Conservation (phyloP, 1,139 yeast species). For the Nakaseomyces nivariensis region DNA sequence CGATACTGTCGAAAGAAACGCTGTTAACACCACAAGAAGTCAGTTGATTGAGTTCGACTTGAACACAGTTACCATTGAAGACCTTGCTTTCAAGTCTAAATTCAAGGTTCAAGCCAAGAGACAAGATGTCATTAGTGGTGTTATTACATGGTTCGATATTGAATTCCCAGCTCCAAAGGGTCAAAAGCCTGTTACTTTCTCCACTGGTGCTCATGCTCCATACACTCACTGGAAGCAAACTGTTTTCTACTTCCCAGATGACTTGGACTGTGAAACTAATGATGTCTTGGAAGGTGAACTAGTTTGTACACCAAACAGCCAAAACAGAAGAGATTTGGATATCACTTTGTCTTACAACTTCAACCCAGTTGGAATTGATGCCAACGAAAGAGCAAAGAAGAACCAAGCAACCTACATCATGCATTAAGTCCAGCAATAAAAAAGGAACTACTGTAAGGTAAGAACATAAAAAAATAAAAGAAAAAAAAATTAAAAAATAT, state of each 20-base stretch:
- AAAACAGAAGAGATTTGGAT: constrained; percentile 79
- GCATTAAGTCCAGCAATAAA: constrained; percentile 18
- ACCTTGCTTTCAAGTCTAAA: constrained; percentile 60
- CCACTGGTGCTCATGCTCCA: constrained; percentile 73
- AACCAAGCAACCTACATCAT: constrained; percentile 24
- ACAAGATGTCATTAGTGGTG: constrained; percentile 77
- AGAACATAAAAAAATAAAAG: neutral
- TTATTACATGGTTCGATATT: constrained; percentile 91
- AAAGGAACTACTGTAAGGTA: neutral
- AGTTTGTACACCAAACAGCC: constrained; percentile 64
- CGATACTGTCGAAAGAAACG: constrained; percentile 74
- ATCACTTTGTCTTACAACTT: constrained; percentile 49
- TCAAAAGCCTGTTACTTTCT: constrained; percentile 47
- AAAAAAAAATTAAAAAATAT: neutral
- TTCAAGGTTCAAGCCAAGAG: constrained; percentile 67
- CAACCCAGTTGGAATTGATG: constrained; percentile 41
- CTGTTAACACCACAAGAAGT: constrained; percentile 64
- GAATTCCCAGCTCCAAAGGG: constrained; percentile 59
- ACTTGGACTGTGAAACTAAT: constrained; percentile 65
- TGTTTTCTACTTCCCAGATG: constrained; percentile 82
- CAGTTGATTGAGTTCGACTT: constrained; percentile 77
- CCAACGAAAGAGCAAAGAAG: constrained; percentile 41
- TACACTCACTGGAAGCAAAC: constrained; percentile 98
- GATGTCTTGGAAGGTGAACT: constrained; percentile 65
- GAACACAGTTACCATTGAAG: constrained; percentile 77